Evolutionary conservation across 805 yeast genomes (phyloP), one percentile per base, ranked within the genome.

Genomic region (Hanseniaspora meyeri): DNA sequence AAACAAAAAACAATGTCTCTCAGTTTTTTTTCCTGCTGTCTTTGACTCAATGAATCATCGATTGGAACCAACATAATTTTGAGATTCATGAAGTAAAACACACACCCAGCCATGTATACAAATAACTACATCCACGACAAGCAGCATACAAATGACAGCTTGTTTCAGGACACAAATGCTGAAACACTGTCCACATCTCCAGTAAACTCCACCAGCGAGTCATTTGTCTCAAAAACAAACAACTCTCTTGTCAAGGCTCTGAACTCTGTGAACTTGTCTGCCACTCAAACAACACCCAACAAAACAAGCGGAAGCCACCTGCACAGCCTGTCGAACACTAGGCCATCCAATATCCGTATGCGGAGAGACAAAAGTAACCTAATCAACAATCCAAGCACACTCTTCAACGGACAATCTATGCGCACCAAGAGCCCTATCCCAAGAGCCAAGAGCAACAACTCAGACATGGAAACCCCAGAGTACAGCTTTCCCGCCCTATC

Each of bases 401-500:
- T n/a, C 20, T 14, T 9, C 42, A 20, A 11, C 27, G 31, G 29
- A 12, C 42, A 49, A 49, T 16, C 7, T 24, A 31, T 31, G 16
- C 37, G 38, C 8, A 17, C 27, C 17, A 46, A 46, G 34, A 51
- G 49, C 14, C 31, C 55, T 1, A 51, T 51, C 2, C 55, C 55
- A n/a, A 43, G 55, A 45, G 49, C 55, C n/a, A 43, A 43, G n/a
- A 51, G 55, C 37, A 51, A 51, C 43, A 51, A 32, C 37, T 20
- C 14, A 8, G 49, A 46, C n/a, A 32, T 27, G 34, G 38, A 46
- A 2, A 31, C 17, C 16, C 17, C 31, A 16, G 17, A 29, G 32
- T 43, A 17, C 32, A 31, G 49, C 8, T 46, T 46, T 46, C 43
- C 49, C 14, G 49, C 49, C 4, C 27, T 51, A 5, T 20, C 37